A percentile compares a stretch with the other conserved stretches of the same genome.
These are phyloP conservation scores for Ceratocystis ficicola DNA, from an alignment of 2,329 filamentous ascomycete species.

Conservation along the genomic window DNA sequence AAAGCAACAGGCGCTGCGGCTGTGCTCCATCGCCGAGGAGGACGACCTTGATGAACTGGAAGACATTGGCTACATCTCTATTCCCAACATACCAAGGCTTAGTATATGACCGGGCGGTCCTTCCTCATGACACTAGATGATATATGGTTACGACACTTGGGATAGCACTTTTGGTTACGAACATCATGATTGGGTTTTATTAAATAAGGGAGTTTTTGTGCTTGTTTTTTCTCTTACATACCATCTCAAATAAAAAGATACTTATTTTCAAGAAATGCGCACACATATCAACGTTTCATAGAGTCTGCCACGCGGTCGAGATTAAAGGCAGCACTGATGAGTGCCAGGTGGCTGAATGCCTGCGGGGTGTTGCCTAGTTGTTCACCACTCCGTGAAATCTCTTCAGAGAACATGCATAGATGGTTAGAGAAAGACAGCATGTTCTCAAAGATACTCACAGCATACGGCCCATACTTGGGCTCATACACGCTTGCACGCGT, in stretches of 20 bases:
- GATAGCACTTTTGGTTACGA: conserved; percentile 9
- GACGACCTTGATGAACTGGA: conserved; percentile 17
- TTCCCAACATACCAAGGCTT: neutral
- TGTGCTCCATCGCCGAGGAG: conserved; percentile 14
- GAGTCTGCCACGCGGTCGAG: conserved; percentile 41
- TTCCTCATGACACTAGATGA: neutral
- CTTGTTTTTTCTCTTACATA: neutral
- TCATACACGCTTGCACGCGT: conserved; percentile 56
- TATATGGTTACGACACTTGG: conserved; percentile 1
- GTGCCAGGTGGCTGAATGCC: conserved; percentile 63
- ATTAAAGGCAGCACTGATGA: conserved; percentile 68
- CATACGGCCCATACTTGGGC: conserved; percentile 47
- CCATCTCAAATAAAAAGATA: neutral
- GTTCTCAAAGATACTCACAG: conserved; percentile 63
- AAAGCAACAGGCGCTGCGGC: neutral
- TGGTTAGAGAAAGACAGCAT: conserved; percentile 68
- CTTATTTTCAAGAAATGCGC: neutral
- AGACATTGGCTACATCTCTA: conserved; percentile 21
- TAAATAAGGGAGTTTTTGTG: neutral
- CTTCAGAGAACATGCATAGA: conserved; percentile 65
- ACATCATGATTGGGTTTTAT: conserved; percentile 15
- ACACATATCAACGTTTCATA: neutral
- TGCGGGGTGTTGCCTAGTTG: conserved; percentile 71
- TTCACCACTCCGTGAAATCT: conserved; percentile 62
- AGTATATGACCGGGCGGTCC: neutral